A percentile compares a stretch with the other conserved stretches of the same genome.
Conservation (phyloP, 768 basidiomycete species). For the Tulasnella sp. region DNA sequence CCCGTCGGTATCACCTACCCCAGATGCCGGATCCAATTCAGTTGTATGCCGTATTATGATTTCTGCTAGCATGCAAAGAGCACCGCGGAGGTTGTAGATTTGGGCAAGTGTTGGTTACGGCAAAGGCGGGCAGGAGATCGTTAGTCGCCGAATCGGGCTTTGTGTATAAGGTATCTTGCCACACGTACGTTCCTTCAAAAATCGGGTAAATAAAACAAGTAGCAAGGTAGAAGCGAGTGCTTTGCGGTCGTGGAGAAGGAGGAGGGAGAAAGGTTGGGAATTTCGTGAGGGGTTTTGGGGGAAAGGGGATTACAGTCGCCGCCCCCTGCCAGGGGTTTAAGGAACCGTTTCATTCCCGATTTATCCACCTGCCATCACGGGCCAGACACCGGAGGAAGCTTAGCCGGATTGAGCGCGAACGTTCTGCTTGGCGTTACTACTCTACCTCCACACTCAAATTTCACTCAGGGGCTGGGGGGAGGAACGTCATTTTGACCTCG, state of each 20-base stretch:
- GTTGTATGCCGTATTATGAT: neutral
- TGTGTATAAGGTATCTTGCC: neutral
- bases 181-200: neutral
- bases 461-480: neutral
- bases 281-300: neutral
- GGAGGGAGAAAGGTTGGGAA: neutral
- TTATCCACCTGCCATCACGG: neutral
- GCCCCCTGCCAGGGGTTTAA: neutral
- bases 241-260: neutral
- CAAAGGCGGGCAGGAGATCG: neutral
- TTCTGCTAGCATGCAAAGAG: neutral
- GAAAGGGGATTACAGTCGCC: neutral
- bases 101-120: neutral
- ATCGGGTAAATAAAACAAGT: neutral
- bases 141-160: neutral
- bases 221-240: neutral
- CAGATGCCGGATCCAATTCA: neutral
- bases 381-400: neutral
- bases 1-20: neutral
- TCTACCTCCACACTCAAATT: too few relatives aligned
- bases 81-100: neutral
- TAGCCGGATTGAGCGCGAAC: neutral
- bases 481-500: too few relatives aligned
- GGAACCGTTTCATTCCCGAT: conserved; percentile 1
- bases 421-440: neutral